Base-by-base conservation (phyloP, 108 stramenopile species). In the Licmophora abbreviata region DNA sequence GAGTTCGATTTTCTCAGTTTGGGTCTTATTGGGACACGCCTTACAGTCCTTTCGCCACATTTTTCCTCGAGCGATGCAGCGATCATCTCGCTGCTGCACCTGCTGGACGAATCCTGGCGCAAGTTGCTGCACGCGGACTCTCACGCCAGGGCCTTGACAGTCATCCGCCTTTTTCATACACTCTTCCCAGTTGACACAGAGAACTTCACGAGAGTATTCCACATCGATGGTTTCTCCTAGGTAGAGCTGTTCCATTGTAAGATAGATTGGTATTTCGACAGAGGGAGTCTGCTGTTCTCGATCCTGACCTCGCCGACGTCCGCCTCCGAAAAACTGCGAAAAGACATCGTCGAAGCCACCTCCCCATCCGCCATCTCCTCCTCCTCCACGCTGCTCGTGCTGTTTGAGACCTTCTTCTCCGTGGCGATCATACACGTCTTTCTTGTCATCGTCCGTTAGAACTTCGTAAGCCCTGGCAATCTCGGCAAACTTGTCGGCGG, bases 91-190 rank as follows among this genome's bases (percentile, higher is more conserved):
- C 44, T 85, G 73, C 51, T 96, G 96, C 7, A 94, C 79, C 67
- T 96, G 94, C 73, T 98, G 97, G 7, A 98, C 95, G 76, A 98
- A 96, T 21, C 97, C 97, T 9, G 97, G 97, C 0, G 95, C 97
- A 51, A 98, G 77, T 64, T 98, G 97, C 54, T 95, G 93, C 61
- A 87, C 73, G 24, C 73, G 55, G 20, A 96, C 72, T 23, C 71
- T 67, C 11, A 93, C 78, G 15, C 97, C 97, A 1, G 85, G 81
- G 24, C 94, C 97, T 29, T 91, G 85, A 68, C 97, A 98, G 43
- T 87, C 87, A 36, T 70, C 79, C 30, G 71, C 81, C 15, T 60
- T 58, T 28, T 77, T 86, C 71, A 88, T 83, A 57, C 88, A 89
- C 60, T 88, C 90, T 58, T 97, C 83, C 79, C 90, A 90, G 41